phyloP scores from a whole-genome alignment of 495 filamentous ascomycete genomes.

The Aspergillus cavernicola region DNA sequence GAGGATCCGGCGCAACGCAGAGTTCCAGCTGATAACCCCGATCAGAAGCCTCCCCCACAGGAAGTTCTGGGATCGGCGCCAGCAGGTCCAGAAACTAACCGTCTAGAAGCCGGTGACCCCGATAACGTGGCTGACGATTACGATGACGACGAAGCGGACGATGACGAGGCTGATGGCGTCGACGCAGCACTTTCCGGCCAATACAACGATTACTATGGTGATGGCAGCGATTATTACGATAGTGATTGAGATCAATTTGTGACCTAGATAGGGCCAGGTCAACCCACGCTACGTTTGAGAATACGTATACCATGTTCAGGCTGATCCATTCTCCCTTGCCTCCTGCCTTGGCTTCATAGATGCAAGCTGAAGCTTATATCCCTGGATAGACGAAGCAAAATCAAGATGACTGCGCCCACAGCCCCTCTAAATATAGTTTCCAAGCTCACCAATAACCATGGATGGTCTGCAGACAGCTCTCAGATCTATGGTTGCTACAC shows the following conservation, averaged over 20 bases:
- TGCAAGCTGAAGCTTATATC: neutral
- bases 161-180: constrained; percentile 32
- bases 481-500: neutral
- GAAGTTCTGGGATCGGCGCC: constrained; percentile 21
- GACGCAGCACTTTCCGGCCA: constrained; percentile 40
- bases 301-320: constrained; percentile 2
- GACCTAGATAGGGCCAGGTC: neutral
- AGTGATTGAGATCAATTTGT: constrained; percentile 25
- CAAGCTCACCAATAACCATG: neutral
- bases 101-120: constrained; percentile 15
- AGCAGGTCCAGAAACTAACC: neutral
- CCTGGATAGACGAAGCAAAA: neutral
- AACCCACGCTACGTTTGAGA: neutral
- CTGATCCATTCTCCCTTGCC: neutral
- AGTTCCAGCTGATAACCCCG: constrained; percentile 1
- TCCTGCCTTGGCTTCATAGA: neutral
- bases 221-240: constrained; percentile 31
- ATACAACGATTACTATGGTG: constrained; percentile 34
- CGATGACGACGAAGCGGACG: constrained; percentile 34
- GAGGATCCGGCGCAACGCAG: constrained; percentile 6
- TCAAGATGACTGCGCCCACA: neutral
- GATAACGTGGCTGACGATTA: constrained; percentile 22
- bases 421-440: neutral
- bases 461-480: neutral
- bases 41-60: constrained; percentile 11